Conservation (phyloP, 225 moss, liverwort and hornwort genomes). For the Rhytidiadelphus loreus region DNA sequence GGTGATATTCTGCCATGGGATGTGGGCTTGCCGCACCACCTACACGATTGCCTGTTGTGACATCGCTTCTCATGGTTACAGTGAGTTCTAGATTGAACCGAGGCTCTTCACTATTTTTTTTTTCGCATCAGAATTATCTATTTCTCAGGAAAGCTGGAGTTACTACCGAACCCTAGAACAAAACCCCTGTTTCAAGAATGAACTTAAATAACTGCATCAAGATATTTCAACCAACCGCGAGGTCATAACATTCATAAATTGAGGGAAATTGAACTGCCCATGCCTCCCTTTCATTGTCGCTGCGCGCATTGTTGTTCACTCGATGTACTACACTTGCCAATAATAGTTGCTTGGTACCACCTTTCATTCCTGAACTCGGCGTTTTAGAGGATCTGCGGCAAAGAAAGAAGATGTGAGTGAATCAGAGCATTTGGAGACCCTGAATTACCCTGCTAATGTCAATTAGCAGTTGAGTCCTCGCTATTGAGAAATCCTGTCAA, state of each 20-base stretch:
- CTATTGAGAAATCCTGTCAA: background rate
- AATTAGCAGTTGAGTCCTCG: background rate
- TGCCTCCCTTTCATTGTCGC: background rate
- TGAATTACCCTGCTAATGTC: background rate
- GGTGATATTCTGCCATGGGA: constrained; percentile 31
- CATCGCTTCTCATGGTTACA: constrained; percentile 23
- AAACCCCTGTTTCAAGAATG: background rate
- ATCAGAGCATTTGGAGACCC: background rate
- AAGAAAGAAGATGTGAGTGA: background rate
- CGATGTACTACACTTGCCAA: background rate
- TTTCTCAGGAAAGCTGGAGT: background rate
- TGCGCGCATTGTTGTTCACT: background rate
- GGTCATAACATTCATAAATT: background rate
- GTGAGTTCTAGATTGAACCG: background rate
- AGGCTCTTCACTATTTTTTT: background rate
- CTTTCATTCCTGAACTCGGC: background rate
- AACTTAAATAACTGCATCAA: background rate
- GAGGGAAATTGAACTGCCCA: background rate
- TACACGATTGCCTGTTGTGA: constrained; percentile 26
- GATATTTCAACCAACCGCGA: background rate
- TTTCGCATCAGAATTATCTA: background rate
- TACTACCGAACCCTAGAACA: background rate
- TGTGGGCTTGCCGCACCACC: constrained; percentile 43
- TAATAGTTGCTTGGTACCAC: no score
- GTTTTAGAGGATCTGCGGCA: background rate